These are phyloP conservation scores for Astrothelium subdiscretum DNA, from an alignment of 495 filamentous ascomycete genomes.

Conservation along the genomic window DNA sequence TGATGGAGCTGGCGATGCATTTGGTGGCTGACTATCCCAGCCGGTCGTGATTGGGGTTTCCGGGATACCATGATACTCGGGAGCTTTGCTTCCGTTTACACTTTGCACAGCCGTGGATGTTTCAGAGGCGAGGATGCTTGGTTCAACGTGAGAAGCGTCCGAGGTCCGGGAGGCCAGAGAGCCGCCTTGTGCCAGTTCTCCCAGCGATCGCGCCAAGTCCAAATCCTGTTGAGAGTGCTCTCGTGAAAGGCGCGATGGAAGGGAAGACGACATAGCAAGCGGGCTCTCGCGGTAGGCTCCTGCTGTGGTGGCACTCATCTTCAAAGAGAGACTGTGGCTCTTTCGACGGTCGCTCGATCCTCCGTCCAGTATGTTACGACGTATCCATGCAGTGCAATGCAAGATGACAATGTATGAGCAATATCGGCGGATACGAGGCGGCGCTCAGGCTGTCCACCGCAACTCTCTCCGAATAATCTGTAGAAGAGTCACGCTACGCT, in stretches of 20 bases:
- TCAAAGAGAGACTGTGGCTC: neutral
- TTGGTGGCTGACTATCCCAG: neutral
- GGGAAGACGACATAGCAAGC: neutral
- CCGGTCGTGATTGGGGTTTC: neutral
- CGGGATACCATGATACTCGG: neutral
- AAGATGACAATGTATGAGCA: neutral
- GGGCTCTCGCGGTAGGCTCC: neutral
- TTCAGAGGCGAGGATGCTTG: neutral
- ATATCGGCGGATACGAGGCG: neutral
- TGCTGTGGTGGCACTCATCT: neutral
- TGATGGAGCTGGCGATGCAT: neutral
- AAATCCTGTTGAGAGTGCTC: neutral
- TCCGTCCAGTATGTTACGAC: neutral
- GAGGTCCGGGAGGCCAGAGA: neutral
- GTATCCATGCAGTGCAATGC: neutral
- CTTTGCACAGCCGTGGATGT: neutral
- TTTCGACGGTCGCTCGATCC: neutral
- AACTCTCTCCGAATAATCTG: too few species aligned
- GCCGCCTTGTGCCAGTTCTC: neutral
- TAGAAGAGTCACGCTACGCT: neutral
- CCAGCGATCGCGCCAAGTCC: neutral
- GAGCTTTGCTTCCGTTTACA: neutral
- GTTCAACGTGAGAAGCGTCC: neutral
- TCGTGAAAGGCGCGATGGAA: neutral
- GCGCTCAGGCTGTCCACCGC: neutral